Evolutionary conservation across 176 grass and related monocot species (phyloP).

Genomic region (Calamus simplicifolius): DNA sequence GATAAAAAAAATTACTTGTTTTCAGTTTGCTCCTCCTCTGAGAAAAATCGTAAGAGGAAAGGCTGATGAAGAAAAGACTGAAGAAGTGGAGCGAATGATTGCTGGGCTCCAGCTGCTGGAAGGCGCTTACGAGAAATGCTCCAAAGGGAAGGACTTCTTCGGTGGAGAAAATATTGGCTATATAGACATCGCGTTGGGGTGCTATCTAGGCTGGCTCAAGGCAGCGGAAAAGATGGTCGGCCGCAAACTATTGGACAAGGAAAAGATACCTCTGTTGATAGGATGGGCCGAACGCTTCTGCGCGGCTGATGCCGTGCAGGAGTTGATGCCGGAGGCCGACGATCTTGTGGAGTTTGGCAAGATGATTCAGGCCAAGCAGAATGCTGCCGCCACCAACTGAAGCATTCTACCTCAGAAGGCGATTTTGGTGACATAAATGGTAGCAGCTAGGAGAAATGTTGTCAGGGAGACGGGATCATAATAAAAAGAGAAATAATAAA

Average conservation of each 20-base stretch:
- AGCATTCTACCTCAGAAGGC: too few relatives aligned
- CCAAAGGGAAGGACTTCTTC: conserved; percentile 39
- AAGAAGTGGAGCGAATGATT: conserved; percentile 6
- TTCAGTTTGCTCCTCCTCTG: too few relatives aligned
- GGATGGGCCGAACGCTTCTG: conserved; percentile 40
- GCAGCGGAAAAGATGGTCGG: conserved; percentile 20
- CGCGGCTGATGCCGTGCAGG: conserved; percentile 17
- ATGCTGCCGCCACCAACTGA: too few relatives aligned
- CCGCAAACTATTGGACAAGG: conserved; percentile 22
- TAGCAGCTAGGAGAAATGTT: too few relatives aligned
- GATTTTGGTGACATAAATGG: too few relatives aligned
- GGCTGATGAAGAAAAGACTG: conserved; percentile 13
- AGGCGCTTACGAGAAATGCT: conserved; percentile 30
- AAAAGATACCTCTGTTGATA: conserved; percentile 31
- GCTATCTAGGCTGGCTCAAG: conserved; percentile 28
- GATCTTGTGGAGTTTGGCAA: conserved; percentile 21
- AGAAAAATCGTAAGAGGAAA: too few relatives aligned
- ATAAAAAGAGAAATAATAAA: too few relatives aligned
- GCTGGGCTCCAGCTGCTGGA: conserved; percentile 29
- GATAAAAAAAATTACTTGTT: too few relatives aligned
- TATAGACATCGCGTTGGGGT: conserved; percentile 39
- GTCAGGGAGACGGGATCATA: too few relatives aligned
- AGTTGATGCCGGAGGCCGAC: conserved; percentile 23
- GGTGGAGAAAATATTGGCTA: conserved; percentile 40
- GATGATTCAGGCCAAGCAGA: not conserved